Evolutionary conservation across 2,329 filamentous ascomycete species (phyloP), one percentile per base, ranked within the genome.

Genomic region (Aspergillus sp.): DNA sequence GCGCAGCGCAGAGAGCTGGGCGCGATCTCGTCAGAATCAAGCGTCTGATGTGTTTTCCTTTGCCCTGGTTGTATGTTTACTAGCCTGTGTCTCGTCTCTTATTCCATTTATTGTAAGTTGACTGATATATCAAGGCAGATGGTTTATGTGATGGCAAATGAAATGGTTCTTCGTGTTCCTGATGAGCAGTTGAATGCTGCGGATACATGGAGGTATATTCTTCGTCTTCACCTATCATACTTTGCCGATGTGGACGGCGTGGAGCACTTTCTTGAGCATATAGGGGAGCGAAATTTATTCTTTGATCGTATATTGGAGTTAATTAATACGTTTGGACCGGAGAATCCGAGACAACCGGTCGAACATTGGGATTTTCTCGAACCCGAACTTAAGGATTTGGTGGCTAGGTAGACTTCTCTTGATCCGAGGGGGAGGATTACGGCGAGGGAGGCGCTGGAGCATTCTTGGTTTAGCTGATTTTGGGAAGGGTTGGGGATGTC

Each of bases 161-260:
- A 66, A 27, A 73, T 74, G 68, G 59, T 72, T 32, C 71, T 74
- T 55, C 65, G 58, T 13, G 66, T 70, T 0, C 59, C 54, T 58
- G 61, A 70, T 8, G 62, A 67, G 3, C 54, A 71, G 25, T 52
- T 72, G 17, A 52, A 60, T 2, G 62, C 62, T 1, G 44, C 61
- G 1, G 64, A 71, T 39, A 63, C 67, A 1, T 74, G 71, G 69
- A 54, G 66, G 47, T 59, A 64, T 59, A 57, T 68, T 36, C 66
- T 68, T 25, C 58, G 54, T 41, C 74, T 76, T 23, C 79, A 81
- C 61, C 73, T 82, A 32, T 83, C 80, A 4, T 79, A 78, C 62
- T 83, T 82, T 68, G 75, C 73, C 25, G 50, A 62, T 11, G 38
- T 59, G 11, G 52, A 60, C 1, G 72, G 77, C 49, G 70, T 81